phyloP scores from a whole-genome alignment of 2,329 filamentous ascomycete species.

The Metarhizium anisopliae region DNA sequence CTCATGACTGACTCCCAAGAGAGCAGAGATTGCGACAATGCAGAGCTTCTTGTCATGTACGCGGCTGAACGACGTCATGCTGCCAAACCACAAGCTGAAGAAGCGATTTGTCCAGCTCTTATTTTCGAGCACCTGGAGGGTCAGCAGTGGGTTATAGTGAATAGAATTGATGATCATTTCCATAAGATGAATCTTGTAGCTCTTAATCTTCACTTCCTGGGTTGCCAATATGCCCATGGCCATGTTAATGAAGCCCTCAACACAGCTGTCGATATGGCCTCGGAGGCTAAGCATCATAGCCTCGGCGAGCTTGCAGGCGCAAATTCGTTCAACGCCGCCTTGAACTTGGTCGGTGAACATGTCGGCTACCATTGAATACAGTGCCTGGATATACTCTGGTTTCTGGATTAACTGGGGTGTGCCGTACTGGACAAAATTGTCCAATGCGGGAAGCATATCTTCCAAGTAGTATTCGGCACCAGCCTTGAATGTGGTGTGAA shows the following conservation, averaged over 20 bases:
- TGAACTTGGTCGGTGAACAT: constrained; percentile 93
- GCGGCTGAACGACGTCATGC: constrained; percentile 83
- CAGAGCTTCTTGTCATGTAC: constrained; percentile 99
- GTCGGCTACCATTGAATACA: constrained; percentile 88
- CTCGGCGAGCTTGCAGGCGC: constrained; percentile 94
- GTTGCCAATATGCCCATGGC: constrained; percentile 74
- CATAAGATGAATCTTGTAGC: constrained; percentile 92
- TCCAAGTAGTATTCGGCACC: constrained; percentile 95
- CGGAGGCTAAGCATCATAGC: constrained; percentile 94
- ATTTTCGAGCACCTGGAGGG: constrained; percentile 78
- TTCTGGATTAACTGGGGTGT: constrained; percentile 72
- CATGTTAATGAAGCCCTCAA: constrained; percentile 81
- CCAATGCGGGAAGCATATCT: constrained; percentile 94
- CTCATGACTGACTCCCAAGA: constrained; percentile 69
- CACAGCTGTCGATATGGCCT: constrained; percentile 77
- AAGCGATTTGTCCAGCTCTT: constrained; percentile 98
- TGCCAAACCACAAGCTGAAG: constrained; percentile 96
- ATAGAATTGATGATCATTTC: constrained; percentile 98
- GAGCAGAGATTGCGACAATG: constrained; percentile 82
- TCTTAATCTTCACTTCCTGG: constrained; percentile 78
- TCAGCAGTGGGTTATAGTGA: constrained; percentile 87
- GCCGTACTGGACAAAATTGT: constrained; percentile 96
- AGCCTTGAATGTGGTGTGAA: constrained; percentile 94
- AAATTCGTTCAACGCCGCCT: constrained; percentile 88
- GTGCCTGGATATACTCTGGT: constrained; percentile 75